Percentiles rank a stretch among this genome's conserved stretches.
These are phyloP conservation scores for Acanthamoeba triangularis DNA, from an alignment of 208 protist species.

Conservation along the genomic window DNA sequence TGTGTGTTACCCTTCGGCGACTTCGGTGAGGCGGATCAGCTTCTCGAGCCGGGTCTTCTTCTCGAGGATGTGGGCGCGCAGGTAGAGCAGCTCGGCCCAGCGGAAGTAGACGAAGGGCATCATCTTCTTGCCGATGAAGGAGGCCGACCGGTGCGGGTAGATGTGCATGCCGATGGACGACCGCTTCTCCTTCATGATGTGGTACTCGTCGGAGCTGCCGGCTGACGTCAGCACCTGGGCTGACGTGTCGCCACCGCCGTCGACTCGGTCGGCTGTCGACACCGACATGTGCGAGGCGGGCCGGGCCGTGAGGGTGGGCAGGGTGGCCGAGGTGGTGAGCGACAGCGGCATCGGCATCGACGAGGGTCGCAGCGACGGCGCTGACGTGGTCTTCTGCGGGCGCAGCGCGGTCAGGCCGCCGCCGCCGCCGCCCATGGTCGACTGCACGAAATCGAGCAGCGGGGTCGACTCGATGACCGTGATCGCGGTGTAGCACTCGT, in stretches of 20 bases:
- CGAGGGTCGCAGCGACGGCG: background rate
- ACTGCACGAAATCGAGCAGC: conserved; percentile 40
- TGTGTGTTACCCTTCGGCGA: conserved; percentile 9
- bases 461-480: conserved; percentile 29
- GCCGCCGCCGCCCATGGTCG: background rate
- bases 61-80: conserved; percentile 50
- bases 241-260: background rate
- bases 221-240: too few species aligned
- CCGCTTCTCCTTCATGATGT: conserved; percentile 70
- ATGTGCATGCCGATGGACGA: conserved; percentile 68
- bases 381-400: conserved; percentile 20
- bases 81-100: conserved; percentile 67
- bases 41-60: conserved; percentile 66
- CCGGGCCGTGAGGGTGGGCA: conserved; percentile 4
- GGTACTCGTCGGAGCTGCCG: background rate
- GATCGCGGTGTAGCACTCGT: conserved; percentile 69
- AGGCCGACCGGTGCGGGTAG: conserved; percentile 60
- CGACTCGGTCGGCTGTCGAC: background rate
- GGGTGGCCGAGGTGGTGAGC: background rate
- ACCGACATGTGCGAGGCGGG: background rate
- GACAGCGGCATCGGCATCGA: conserved; percentile 19
- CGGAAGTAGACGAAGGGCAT: conserved; percentile 71
- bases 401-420: background rate
- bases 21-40: background rate
- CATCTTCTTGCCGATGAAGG: conserved; percentile 74